Conservation (phyloP, 257 asterid species). For the Solanum arcanum region DNA sequence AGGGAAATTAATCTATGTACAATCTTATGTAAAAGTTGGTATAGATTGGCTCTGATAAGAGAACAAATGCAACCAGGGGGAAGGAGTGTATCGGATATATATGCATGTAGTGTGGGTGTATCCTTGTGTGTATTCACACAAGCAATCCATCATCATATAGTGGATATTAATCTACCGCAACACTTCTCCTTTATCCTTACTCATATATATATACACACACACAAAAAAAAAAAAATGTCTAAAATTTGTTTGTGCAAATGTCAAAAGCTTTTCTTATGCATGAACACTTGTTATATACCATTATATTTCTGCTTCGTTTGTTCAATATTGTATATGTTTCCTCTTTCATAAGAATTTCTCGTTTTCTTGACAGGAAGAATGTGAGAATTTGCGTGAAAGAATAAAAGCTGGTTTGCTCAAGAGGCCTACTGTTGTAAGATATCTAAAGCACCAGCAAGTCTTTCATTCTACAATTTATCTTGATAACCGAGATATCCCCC, state of each 20-base stretch:
- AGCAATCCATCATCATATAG: neutral
- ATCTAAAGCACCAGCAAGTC: neutral
- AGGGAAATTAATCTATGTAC: neutral
- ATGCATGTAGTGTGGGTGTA: neutral
- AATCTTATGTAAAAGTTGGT: neutral
- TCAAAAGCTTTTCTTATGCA: neutral
- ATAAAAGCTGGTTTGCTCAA: slow-evolving; percentile 57
- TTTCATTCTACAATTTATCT: neutral
- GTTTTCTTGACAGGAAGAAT: slow-evolving; percentile 58
- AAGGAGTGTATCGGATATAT: neutral
- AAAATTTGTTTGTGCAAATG: neutral
- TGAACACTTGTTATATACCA: neutral
- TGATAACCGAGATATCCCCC: neutral
- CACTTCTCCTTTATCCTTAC: neutral
- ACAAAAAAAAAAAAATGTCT: neutral
- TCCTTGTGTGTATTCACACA: neutral
- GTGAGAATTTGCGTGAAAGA: slow-evolving; percentile 61
- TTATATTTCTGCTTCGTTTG: neutral
- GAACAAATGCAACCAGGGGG: neutral
- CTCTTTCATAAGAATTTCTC: neutral
- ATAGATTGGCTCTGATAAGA: neutral
- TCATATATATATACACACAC: neutral
- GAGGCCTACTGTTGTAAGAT: slow-evolving; percentile 34
- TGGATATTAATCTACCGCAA: neutral
- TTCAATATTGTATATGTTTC: neutral